Base-by-base conservation (phyloP, 805 yeast species). In the Ogataea paraovalis region DNA sequence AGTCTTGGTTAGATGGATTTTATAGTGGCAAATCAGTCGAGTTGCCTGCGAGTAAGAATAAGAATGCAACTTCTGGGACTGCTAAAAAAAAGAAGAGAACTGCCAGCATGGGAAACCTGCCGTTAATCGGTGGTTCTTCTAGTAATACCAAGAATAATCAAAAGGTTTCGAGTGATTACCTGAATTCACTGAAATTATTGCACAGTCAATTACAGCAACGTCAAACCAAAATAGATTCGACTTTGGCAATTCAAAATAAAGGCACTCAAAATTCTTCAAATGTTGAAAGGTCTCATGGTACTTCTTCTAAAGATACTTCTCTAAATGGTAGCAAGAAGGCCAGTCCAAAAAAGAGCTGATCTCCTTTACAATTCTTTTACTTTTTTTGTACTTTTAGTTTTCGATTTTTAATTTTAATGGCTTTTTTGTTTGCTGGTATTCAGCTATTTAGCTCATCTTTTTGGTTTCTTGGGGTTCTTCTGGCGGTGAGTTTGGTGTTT, bases 1-100 rank as follows among this genome's bases (percentile, higher is more conserved):
- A 53, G 40, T 42, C 42, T 20, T 59, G 63, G 62, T 49, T 61
- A 23, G 53, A 59, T 45, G 43, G 39, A 30, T 48, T 53, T 18
- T 58, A 58, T 41, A 48, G 32, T 42, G 54, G 49, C 37, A 36
- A 37, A 36, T 34, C 38, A 8, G 38, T 34, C 12, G 16, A 12
- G 7, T 5, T 18, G 7, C 38, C 38, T 13, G 21, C 21, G 16
- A 18, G 8, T 6, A 16, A 10, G 14, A 30, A 30, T 30, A 6
- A 30, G 4, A 34, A 5, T 34, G 20, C 21, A 34, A 34, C 7
- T 34, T 12, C 21, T 3, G 20, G 20, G 6, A 12, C 16, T 16
- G 9, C 21, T 19, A n/a, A 34, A 18, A 34, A 18, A 16, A 34
- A 34, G 38, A 34, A 34, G 21, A 34, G 38, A 34, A n/a, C 38